Evolutionary conservation across 2,329 filamentous ascomycete genomes (phyloP), one percentile per base, ranked within the genome.

Genomic region (Aspergillus sp.): DNA sequence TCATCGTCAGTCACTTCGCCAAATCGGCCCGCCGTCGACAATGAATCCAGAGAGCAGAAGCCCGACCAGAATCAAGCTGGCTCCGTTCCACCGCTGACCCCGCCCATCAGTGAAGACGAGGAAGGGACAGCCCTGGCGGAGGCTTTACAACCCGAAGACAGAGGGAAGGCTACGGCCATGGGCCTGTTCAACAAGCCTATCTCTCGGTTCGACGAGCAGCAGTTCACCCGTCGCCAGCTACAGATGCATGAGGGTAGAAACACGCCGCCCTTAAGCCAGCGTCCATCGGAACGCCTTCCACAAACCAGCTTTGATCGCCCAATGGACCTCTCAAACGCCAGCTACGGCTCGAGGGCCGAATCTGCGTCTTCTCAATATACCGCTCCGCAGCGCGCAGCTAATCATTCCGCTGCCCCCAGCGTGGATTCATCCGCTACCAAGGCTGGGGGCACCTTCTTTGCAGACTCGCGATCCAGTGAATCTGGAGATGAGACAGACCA

Each of bases 171-270:
- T 4, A 93, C 85, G 0, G 82, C 84, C 1, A 67, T 78, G 58
- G 76, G 77, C 17, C 65, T 76, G 0, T 81, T 81, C 56, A 81
- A 81, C 43, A 86, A 86, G 51, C 83, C 86, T 1, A 63, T 67
- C 2, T 74, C 80, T 31, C 74, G 78, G 5, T 94, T 91, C 45
- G 85, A 93, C 48, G 88, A 95, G 50, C 76, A 80, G 13, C 82
- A 85, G 49, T 95, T 85, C 49, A 74, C 83, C 4, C 81, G 93
- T 51, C 76, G 86, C 27, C 82, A 93, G 50, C 65, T 83, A 29
- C 82, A 86, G 53, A 74, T 94, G 55, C 82, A 89, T 42, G 75
- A 82, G 48, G 82, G 79, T 16, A 74, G 80, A 15, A 80, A 81
- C 35, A 75, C 75, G 0, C 74, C 80, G 20, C 57, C 64, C 32